phyloP scores from a whole-genome alignment of 169 alveolate species.

The Cryptosporidium meleagridis region DNA sequence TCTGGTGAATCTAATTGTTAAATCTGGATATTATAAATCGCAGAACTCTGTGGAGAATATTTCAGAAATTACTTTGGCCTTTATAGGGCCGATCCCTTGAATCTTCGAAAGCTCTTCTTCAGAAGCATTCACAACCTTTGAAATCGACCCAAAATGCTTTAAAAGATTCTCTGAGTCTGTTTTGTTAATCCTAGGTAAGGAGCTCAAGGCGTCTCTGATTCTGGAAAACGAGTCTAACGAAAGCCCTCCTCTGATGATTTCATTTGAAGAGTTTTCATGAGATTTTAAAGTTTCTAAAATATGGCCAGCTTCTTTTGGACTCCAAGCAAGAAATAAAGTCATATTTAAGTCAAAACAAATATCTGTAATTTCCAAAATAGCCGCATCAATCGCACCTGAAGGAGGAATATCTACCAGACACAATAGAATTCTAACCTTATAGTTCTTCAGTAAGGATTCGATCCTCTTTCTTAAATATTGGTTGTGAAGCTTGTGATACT shows the following conservation, averaged over 20 bases:
- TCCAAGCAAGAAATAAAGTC: constrained; percentile 67
- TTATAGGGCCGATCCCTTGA: constrained; percentile 75
- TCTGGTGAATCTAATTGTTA: not conserved
- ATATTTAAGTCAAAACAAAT: constrained; percentile 50
- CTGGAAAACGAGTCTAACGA: constrained; percentile 61
- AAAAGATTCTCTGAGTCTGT: constrained; percentile 76
- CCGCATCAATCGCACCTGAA: constrained; percentile 46
- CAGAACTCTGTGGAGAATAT: constrained; percentile 34
- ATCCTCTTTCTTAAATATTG: constrained; percentile 73
- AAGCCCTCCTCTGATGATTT: constrained; percentile 57
- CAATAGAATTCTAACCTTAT: constrained; percentile 56
- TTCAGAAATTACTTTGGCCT: constrained; percentile 57
- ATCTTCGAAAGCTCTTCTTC: constrained; percentile 72
- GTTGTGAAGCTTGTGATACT: constrained; percentile 76
- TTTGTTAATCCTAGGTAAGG: constrained; percentile 75
- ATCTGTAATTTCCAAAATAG: constrained; percentile 46
- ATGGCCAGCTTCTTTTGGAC: constrained; percentile 75
- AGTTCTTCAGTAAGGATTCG: constrained; percentile 69
- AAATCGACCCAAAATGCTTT: constrained; percentile 74
- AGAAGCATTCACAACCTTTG: constrained; percentile 58
- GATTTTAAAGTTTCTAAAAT: constrained; percentile 75
- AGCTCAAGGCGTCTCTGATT: constrained; percentile 70
- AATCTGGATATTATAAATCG: not conserved
- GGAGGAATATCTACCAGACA: constrained; percentile 72
- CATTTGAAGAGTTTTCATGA: constrained; percentile 70